Conservation (phyloP, 2,329 filamentous ascomycete genomes). For the Bertia moriformis region DNA sequence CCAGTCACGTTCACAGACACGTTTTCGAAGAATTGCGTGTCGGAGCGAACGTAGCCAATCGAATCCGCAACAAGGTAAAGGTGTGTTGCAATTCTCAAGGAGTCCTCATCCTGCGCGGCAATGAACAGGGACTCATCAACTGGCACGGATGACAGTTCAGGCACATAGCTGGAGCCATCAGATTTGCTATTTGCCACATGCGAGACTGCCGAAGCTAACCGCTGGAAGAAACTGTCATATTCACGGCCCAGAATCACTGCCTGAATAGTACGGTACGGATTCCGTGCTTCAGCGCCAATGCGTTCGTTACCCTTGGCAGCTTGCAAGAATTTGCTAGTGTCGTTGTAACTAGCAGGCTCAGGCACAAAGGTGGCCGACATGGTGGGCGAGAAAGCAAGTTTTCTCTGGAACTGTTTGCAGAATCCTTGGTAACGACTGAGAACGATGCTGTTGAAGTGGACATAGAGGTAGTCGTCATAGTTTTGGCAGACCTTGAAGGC, state of each 20-base stretch:
- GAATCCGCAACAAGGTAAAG: neutral
- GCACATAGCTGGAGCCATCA: neutral
- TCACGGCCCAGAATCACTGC: slow-evolving; percentile 22
- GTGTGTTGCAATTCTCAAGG: neutral
- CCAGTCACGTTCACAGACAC: neutral
- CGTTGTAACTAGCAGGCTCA: slow-evolving; percentile 16
- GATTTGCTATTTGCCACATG: neutral
- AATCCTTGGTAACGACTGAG: slow-evolving; percentile 40
- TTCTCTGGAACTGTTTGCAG: slow-evolving; percentile 23
- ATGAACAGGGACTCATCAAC: neutral
- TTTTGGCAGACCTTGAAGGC: slow-evolving; percentile 35
- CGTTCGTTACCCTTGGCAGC: slow-evolving; percentile 17
- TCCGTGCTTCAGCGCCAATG: slow-evolving; percentile 20
- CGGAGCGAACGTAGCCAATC: neutral
- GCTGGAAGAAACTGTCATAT: slow-evolving; percentile 22
- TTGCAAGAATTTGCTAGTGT: slow-evolving; percentile 12
- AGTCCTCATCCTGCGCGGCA: neutral
- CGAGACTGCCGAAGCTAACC: neutral
- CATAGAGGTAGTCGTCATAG: slow-evolving; percentile 47
- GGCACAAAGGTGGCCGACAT: slow-evolving; percentile 20
- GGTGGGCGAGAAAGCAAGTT: slow-evolving; percentile 23
- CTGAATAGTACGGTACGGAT: slow-evolving; percentile 26
- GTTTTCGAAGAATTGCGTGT: neutral
- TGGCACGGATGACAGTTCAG: neutral
- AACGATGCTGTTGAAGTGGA: slow-evolving; percentile 41